Conservation (phyloP, 352 stramenopile species). For the Phytophthora syringae region DNA sequence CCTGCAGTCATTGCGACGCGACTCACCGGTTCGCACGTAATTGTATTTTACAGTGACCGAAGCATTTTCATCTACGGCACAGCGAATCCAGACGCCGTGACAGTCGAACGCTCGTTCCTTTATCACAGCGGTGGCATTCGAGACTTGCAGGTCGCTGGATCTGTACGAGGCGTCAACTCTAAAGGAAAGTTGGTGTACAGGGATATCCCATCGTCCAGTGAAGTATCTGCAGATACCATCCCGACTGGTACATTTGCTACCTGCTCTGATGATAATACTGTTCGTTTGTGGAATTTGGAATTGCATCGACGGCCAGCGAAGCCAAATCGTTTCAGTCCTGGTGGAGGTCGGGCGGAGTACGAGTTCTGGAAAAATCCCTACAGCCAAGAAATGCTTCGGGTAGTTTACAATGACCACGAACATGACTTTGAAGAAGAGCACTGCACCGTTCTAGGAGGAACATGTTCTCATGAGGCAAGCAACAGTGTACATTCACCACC, state of each 20-base stretch:
- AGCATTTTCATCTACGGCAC: slow-evolving; percentile 85
- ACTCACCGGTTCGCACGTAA: slow-evolving; percentile 64
- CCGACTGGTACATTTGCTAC: slow-evolving; percentile 84
- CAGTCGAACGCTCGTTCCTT: slow-evolving; percentile 77
- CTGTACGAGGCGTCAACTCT: slow-evolving; percentile 52
- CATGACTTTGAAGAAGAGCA: slow-evolving; percentile 52
- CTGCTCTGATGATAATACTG: slow-evolving; percentile 86
- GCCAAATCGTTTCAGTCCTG: slow-evolving; percentile 35
- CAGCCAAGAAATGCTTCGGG: slow-evolving; percentile 74
- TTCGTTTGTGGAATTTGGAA: slow-evolving; percentile 89
- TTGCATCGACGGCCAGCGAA: slow-evolving; percentile 52
- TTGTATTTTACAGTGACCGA: slow-evolving; percentile 81
- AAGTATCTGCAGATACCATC: slow-evolving; percentile 21
- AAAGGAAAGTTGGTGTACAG: slow-evolving; percentile 69
- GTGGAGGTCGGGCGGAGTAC: slow-evolving; percentile 12
- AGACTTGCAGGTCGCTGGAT: slow-evolving; percentile 66
- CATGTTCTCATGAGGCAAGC: slow-evolving; percentile 48
- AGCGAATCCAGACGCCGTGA: slow-evolving; percentile 49
- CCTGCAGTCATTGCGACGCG: slow-evolving; percentile 63
- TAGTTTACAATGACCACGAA: slow-evolving; percentile 68
- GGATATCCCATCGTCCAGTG: slow-evolving; percentile 19
- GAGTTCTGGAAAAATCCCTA: slow-evolving; percentile 70
- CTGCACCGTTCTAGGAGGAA: slow-evolving; percentile 58
- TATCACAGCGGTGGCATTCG: slow-evolving; percentile 79
- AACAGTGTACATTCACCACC: slow-evolving; percentile 53